Evolutionary conservation across 2,329 filamentous ascomycete species (phyloP).

Genomic region (Tolypocladium paradoxum): DNA sequence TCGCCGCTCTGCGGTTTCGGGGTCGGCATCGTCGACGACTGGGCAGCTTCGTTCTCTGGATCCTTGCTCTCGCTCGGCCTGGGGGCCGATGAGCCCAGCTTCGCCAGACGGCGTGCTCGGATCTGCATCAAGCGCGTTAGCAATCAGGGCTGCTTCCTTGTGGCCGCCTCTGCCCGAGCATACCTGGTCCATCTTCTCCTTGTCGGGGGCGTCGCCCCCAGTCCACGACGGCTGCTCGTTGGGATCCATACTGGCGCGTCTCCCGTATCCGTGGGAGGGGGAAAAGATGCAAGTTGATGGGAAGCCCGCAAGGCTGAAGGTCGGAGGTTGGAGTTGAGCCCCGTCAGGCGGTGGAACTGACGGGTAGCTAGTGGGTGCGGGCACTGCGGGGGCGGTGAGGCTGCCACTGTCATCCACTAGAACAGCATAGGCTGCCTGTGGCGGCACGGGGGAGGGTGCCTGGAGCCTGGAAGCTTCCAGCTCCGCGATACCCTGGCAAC

Average conservation of each 20-base stretch:
- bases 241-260: conserved; percentile 29
- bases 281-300: background rate
- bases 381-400: background rate
- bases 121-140: conserved; percentile 23
- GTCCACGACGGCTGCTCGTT: conserved; percentile 29
- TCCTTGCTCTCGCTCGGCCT: conserved; percentile 21
- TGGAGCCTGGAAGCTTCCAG: no score
- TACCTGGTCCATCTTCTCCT: conserved; percentile 49
- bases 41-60: conserved; percentile 14
- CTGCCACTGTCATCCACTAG: background rate
- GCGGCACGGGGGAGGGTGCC: background rate
- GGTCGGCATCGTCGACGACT: conserved; percentile 15
- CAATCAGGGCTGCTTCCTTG: background rate
- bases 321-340: background rate
- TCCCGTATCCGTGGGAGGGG: background rate
- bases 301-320: background rate
- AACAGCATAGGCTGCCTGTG: background rate
- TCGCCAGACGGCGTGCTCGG: conserved; percentile 37
- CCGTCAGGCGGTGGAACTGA: background rate
- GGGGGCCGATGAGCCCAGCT: conserved; percentile 29
- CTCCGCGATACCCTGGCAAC: no score
- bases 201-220: conserved; percentile 41
- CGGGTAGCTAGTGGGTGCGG: background rate
- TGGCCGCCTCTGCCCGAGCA: conserved; percentile 4
- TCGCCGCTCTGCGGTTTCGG: conserved; percentile 16